A percentile compares a stretch with the other conserved stretches of the same genome.
Conservation (phyloP, 805 yeast genomes). For the Kodamaea neixiangensis region DNA sequence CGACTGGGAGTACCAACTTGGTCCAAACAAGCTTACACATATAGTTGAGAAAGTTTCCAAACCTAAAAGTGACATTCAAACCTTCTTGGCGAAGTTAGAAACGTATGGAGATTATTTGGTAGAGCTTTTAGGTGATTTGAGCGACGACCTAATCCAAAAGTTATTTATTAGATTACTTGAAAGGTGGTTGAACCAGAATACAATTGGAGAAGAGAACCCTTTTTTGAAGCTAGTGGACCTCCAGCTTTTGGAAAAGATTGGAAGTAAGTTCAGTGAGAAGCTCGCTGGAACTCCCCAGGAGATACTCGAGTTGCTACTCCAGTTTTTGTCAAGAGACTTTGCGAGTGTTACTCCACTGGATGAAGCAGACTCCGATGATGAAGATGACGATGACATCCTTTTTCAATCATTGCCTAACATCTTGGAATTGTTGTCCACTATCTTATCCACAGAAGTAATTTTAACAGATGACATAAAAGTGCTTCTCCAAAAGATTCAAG, state of each 20-base stretch:
- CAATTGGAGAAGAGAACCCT: conserved; percentile 35
- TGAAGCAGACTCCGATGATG: conserved; percentile 27
- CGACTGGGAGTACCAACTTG: conserved; percentile 44
- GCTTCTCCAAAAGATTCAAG: conserved; percentile 30
- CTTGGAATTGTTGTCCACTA: conserved; percentile 38
- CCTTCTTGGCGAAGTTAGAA: conserved; percentile 33
- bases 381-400: conserved; percentile 13
- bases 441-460: conserved; percentile 30
- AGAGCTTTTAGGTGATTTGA: conserved; percentile 50
- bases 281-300: conserved; percentile 59
- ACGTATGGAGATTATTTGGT: conserved; percentile 27
- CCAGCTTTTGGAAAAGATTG: conserved; percentile 62
- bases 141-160: conserved; percentile 46
- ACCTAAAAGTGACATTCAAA: conserved; percentile 15
- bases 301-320: conserved; percentile 45
- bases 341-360: conserved; percentile 22
- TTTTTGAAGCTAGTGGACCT: conserved; percentile 58
- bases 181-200: conserved; percentile 53
- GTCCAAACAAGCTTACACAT: conserved; percentile 41
- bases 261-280: conserved; percentile 56
- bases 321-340: conserved; percentile 27
- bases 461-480: conserved; percentile 30
- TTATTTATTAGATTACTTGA: conserved; percentile 55
- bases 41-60: conserved; percentile 17
- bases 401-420: conserved; percentile 28